Percentiles rank a stretch among this genome's conserved stretches.
These are phyloP conservation scores for Termitomyces sp. DNA, from an alignment of 768 basidiomycete species.

Conservation along the genomic window DNA sequence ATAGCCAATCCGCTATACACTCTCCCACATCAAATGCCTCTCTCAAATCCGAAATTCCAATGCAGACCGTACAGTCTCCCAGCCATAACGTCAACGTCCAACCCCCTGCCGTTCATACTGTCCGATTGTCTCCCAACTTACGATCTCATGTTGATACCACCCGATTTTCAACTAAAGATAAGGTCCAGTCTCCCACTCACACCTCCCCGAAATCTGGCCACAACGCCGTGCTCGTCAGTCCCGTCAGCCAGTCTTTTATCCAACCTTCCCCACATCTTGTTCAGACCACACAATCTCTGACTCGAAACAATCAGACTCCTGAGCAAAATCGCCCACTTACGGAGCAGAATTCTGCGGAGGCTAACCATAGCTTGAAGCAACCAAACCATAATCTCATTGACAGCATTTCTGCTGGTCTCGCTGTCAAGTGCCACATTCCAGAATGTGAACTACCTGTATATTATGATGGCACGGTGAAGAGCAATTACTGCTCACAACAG, in stretches of 20 bases:
- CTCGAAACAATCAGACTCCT: background rate
- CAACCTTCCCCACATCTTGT: background rate
- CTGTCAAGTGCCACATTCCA: conserved; percentile 40
- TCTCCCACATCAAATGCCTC: background rate
- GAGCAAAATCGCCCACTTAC: background rate
- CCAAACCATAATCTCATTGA: background rate
- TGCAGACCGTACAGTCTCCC: conserved; percentile 17
- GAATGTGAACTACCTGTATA: conserved; percentile 55
- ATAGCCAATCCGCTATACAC: background rate
- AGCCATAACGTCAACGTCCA: background rate
- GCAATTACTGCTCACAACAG: conserved; percentile 54
- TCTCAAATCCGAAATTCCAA: conserved; percentile 21
- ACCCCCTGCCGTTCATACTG: background rate
- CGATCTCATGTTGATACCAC: background rate
- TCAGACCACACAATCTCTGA: background rate
- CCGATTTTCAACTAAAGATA: background rate
- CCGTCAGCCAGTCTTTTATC: background rate
- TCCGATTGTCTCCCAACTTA: background rate
- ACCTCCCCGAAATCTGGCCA: background rate
- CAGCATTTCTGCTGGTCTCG: background rate
- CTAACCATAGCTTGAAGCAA: background rate
- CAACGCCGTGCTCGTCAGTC: background rate
- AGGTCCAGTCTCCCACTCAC: background rate
- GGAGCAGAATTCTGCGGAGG: background rate
- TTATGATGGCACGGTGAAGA: conserved; percentile 46